phyloP scores from a whole-genome alignment of 768 basidiomycete species.

The Termitomyces sp. region DNA sequence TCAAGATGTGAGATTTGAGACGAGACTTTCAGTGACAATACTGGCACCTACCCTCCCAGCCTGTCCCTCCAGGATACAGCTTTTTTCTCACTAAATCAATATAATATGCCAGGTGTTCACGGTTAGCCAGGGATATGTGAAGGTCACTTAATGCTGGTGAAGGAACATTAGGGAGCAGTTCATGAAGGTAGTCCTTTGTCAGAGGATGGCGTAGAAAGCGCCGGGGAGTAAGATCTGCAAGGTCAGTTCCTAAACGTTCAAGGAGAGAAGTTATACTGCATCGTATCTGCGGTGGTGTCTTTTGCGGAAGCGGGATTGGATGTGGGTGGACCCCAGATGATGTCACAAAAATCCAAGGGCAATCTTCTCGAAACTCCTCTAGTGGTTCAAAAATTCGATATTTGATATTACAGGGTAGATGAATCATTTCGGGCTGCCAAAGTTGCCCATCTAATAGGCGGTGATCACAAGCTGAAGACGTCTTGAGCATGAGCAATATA shows the following conservation, averaged over 20 bases:
- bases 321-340: conserved; percentile 12
- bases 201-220: conserved; percentile 17
- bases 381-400: conserved; percentile 12
- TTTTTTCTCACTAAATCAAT: conserved; percentile 7
- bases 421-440: conserved; percentile 7
- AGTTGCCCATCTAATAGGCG: not conserved
- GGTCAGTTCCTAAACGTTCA: not conserved
- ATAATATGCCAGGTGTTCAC: conserved; percentile 14
- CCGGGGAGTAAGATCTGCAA: conserved; percentile 21
- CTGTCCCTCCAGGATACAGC: conserved; percentile 16
- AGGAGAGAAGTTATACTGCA: conserved; percentile 1
- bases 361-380: not conserved
- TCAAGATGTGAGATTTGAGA: too few relatives aligned
- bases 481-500: too few relatives aligned
- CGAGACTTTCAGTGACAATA: too few relatives aligned
- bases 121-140: conserved; percentile 21
- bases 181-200: conserved; percentile 7
- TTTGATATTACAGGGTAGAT: not conserved
- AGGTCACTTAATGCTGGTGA: conserved; percentile 16
- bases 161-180: conserved; percentile 6
- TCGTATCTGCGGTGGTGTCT: conserved; percentile 13
- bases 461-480: not conserved
- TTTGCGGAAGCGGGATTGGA: conserved; percentile 15
- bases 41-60: conserved; percentile 6
- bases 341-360: conserved; percentile 13